Conservation (phyloP, 176 grass and related monocot species). For the Aegilops longissima region DNA sequence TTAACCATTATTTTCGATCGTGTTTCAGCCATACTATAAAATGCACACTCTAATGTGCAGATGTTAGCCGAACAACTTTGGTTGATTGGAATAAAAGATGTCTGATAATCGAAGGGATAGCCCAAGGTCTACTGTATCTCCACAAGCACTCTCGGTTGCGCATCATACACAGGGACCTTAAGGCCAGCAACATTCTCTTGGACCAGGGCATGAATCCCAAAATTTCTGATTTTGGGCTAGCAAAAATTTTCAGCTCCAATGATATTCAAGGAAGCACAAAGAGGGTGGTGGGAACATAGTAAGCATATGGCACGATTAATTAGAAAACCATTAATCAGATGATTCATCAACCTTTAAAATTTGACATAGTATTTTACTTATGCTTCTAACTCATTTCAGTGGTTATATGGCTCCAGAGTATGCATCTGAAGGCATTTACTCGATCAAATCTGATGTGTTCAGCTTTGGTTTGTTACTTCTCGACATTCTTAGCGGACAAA, state of each 20-base stretch:
- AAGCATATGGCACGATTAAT: slow-evolving; percentile 3
- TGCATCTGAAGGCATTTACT: background rate
- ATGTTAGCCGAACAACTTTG: background rate
- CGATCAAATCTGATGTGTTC: background rate
- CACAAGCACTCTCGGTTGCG: slow-evolving; percentile 34
- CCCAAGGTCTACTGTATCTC: slow-evolving; percentile 42
- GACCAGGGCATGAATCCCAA: slow-evolving; percentile 38
- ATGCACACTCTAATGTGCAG: background rate
- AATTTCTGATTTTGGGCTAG: slow-evolving; percentile 44
- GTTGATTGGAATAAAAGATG: slow-evolving; percentile 25
- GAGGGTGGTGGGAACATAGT: slow-evolving; percentile 38
- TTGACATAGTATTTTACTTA: background rate
- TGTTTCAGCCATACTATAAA: background rate
- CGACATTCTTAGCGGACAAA: background rate
- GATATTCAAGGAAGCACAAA: slow-evolving; percentile 32
- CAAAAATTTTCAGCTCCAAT: slow-evolving; percentile 33
- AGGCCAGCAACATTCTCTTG: slow-evolving; percentile 46
- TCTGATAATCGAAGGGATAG: slow-evolving; percentile 28
- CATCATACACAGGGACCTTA: slow-evolving; percentile 25
- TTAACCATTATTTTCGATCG: background rate
- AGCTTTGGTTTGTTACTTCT: background rate
- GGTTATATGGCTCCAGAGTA: background rate
- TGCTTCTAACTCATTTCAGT: background rate
- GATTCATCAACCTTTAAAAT: background rate
- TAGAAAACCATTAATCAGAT: background rate